phyloP scores from a whole-genome alignment of 306 rosid genomes.

The Hippophae tibetana region DNA sequence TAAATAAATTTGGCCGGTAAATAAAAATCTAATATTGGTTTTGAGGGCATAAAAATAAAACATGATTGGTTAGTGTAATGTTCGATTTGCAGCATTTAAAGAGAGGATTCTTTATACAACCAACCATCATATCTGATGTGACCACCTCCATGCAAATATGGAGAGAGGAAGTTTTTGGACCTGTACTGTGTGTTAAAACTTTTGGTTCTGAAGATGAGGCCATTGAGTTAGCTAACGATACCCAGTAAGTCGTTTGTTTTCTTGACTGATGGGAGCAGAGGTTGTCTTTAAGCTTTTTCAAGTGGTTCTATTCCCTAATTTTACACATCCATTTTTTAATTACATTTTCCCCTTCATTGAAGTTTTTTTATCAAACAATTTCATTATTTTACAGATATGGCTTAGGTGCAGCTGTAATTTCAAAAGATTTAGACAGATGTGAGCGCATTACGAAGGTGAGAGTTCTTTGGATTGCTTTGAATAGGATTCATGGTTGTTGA shows the following conservation, averaged over 20 bases:
- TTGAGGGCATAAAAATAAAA: constrained; percentile 6
- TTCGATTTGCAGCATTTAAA: constrained; percentile 65
- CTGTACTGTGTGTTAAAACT: constrained; percentile 88
- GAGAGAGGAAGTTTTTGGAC: constrained; percentile 96
- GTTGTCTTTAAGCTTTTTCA: not conserved
- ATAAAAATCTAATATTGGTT: constrained; percentile 1
- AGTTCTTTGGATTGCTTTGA: constrained; percentile 5
- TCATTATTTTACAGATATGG: constrained; percentile 57
- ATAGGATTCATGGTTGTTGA: not conserved
- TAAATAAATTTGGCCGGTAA: too few relatives aligned
- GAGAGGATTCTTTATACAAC: constrained; percentile 78
- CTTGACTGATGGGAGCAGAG: not conserved
- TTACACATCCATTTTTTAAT: not conserved
- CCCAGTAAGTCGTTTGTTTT: constrained; percentile 39
- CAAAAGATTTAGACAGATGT: constrained; percentile 88
- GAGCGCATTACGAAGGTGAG: constrained; percentile 79
- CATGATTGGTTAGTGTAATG: not conserved
- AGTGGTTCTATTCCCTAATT: too few relatives aligned
- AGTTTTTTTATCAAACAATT: constrained; percentile 13
- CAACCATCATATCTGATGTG: constrained; percentile 67
- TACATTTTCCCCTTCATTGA: constrained; percentile 2
- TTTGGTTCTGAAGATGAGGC: constrained; percentile 91
- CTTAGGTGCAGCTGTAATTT: constrained; percentile 83
- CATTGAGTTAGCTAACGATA: constrained; percentile 76
- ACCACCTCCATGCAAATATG: constrained; percentile 92